Conservation (phyloP, 2,329 filamentous ascomycete species). For the Exophiala dermatitidis region DNA sequence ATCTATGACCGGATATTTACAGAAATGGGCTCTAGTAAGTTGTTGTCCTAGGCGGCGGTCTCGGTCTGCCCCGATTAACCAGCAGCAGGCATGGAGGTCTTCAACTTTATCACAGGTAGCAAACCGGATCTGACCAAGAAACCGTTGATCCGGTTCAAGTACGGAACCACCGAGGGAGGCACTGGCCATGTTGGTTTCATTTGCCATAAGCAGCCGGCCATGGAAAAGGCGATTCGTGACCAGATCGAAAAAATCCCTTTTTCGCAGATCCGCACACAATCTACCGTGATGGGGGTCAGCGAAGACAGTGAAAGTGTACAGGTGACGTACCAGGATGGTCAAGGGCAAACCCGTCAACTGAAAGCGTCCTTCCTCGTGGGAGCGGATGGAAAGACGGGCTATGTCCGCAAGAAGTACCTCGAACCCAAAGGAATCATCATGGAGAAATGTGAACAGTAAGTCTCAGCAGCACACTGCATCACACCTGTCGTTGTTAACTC, state of each 20-base stretch:
- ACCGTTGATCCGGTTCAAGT: conserved; percentile 19
- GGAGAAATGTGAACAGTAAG: conserved; percentile 21
- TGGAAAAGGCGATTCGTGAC: conserved; percentile 28
- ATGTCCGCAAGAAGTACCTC: conserved; percentile 30
- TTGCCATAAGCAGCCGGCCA: conserved; percentile 29
- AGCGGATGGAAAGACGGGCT: conserved; percentile 32
- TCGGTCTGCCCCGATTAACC: conserved; percentile 4
- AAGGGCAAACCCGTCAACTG: conserved; percentile 20
- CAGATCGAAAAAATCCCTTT: conserved; percentile 7
- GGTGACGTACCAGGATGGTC: conserved; percentile 18
- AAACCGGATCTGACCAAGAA: conserved; percentile 15
- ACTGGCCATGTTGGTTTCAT: conserved; percentile 31
- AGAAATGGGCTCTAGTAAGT: conserved; percentile 29
- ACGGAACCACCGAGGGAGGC: conserved; percentile 27
- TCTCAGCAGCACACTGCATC: neutral
- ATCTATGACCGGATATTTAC: conserved; percentile 29
- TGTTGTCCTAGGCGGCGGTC: neutral
- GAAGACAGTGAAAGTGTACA: conserved; percentile 11
- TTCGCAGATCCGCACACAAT: conserved; percentile 18
- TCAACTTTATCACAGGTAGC: conserved; percentile 22
- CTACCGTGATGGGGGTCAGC: conserved; percentile 12
- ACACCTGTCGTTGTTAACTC: neutral
- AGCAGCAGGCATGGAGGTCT: conserved; percentile 18
- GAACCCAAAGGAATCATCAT: conserved; percentile 28
- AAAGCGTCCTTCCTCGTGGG: conserved; percentile 29